A percentile compares a stretch with the other conserved stretches of the same genome.
phyloP scores from a whole-genome alignment of 352 stramenopile species.

The Phytophthora aleatoria region DNA sequence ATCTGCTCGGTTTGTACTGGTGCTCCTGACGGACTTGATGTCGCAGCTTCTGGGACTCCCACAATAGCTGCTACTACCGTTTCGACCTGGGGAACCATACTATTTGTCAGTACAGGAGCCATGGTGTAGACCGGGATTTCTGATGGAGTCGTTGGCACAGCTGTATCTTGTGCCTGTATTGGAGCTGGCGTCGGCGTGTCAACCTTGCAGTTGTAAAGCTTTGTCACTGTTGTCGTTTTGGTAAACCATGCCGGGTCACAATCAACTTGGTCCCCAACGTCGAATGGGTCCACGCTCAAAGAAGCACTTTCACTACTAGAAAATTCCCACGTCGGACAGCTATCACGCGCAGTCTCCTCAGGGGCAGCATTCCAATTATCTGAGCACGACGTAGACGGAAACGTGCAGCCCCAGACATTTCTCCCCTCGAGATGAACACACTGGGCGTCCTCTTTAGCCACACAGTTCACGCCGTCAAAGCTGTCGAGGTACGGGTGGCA shows the following conservation, averaged over 20 bases:
- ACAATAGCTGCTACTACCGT: neutral
- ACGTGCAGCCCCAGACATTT: constrained; percentile 46
- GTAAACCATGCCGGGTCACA: constrained; percentile 41
- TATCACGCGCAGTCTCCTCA: constrained; percentile 6
- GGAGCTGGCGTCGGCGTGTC: constrained; percentile 1
- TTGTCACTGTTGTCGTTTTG: constrained; percentile 29
- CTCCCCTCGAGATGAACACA: constrained; percentile 34
- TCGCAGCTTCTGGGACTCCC: neutral
- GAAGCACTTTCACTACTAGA: constrained; percentile 13
- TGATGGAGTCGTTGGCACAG: neutral
- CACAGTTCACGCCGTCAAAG: constrained; percentile 28
- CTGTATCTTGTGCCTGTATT: constrained; percentile 4
- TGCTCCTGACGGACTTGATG: constrained; percentile 7
- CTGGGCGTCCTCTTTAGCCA: constrained; percentile 43
- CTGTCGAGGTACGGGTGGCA: constrained; percentile 45
- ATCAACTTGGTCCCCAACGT: constrained; percentile 6
- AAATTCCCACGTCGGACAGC: constrained; percentile 39
- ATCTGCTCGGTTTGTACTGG: constrained; percentile 5
- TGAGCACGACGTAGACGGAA: constrained; percentile 40
- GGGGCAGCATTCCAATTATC: constrained; percentile 1
- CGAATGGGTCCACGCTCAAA: constrained; percentile 17
- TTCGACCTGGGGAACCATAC: constrained; percentile 5
- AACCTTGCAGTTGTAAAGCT: constrained; percentile 27
- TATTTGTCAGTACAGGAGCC: constrained; percentile 1
- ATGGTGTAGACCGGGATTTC: constrained; percentile 23